Base-by-base conservation (phyloP, 2,329 filamentous ascomycete species). In the Phaeosphaeria sp. region DNA sequence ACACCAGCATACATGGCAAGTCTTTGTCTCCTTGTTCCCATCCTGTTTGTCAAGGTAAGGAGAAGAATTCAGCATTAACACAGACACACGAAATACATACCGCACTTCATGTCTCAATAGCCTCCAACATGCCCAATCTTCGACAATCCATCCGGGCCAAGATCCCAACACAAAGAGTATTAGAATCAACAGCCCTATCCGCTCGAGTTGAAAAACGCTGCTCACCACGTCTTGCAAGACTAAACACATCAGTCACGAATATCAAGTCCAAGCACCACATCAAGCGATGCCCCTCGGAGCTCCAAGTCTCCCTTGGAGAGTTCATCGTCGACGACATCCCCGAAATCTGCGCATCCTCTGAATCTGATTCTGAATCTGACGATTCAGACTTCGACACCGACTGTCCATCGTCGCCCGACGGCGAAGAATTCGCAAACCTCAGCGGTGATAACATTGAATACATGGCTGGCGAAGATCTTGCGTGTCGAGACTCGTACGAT, bases 361-460 rank as follows among this genome's bases (percentile, higher is more conserved):
- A n/a, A n/a, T 46, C 42, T 23, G 18, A 20, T 21, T 2, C 9
- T 11, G 42, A 10, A 3, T 15, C 17, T 10, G 42, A 46, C 18
- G 42, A 50, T 6, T 42, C 33, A n/a, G 36, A 9, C 18, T 42
- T 20, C 48, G 33, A 23, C 33, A 22, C 33, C 18, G 33, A 42
- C 17, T 21, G 17, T 11, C 18, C 20, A n/a, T 20, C 33, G 6
- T 15, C n/a, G 1, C 10, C 21, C 48, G 48, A 42, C 6, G 10
- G 23, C 20, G 36, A 43, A 25, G 59, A 64, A n/a, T 41, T 22
- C 1, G 22, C 46, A 13, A n/a, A 43, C 18, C 41, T 66, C 15
- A 49, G 52, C 17, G 20, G 23, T 18, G 60, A 60, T 21, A 55
- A 62, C 15, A 17, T 62, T 25, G 55, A 57, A 18, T 64, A 39